These are phyloP conservation scores for Solanum acaule DNA, from an alignment of 257 asterid species.

Conservation along the genomic window DNA sequence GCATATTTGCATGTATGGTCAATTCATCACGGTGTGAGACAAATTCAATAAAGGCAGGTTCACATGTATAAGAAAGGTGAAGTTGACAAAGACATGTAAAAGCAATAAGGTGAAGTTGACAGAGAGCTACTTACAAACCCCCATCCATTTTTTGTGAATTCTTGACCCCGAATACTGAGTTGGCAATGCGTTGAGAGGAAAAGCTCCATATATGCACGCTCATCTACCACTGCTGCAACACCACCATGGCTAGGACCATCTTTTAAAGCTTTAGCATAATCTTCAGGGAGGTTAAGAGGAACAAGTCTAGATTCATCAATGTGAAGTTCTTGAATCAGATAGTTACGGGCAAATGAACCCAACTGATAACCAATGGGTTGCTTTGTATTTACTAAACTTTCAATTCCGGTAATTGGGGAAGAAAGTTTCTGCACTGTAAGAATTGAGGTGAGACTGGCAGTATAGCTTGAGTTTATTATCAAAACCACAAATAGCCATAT, in stretches of 20 bases:
- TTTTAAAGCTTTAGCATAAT: conserved; percentile 37
- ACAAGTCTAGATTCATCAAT: conserved; percentile 42
- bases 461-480: conserved; percentile 51
- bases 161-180: conserved; percentile 45
- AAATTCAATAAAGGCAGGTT: background rate
- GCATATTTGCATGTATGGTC: background rate
- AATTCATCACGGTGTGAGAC: background rate
- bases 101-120: background rate
- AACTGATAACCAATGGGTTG: conserved; percentile 43
- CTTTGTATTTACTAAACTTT: conserved; percentile 20
- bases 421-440: conserved; percentile 55
- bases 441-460: conserved; percentile 62
- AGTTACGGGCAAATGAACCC: conserved; percentile 49
- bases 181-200: conserved; percentile 44
- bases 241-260: conserved; percentile 47
- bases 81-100: background rate
- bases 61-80: background rate
- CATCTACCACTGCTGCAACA: conserved; percentile 48
- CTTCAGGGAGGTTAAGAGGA: conserved; percentile 46
- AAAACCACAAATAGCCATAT: conserved; percentile 60
- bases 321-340: conserved; percentile 36
- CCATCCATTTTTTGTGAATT: conserved; percentile 57
- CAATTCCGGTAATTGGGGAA: conserved; percentile 49
- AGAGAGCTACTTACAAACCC: conserved; percentile 47
- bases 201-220: conserved; percentile 51